A percentile compares a stretch with the other conserved stretches of the same genome.
Conservation (phyloP, 1,139 yeast genomes). For the Kodamaea sp. region DNA sequence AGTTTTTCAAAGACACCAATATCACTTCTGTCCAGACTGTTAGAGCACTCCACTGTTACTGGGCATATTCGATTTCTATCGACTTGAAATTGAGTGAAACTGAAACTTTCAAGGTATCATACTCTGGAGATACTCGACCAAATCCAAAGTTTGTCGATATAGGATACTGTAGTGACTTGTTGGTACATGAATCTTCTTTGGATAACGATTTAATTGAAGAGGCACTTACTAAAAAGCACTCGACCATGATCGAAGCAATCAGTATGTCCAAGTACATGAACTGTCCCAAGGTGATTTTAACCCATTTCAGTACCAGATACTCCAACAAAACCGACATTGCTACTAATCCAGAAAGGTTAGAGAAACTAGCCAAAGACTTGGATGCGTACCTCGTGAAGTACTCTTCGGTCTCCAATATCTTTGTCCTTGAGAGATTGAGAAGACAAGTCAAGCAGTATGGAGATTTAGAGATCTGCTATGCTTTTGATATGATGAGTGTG, state of each 20-base stretch:
- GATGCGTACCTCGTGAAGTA: conserved; percentile 27
- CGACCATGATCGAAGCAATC: conserved; percentile 90
- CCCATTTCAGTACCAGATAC: conserved; percentile 92
- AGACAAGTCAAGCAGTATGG: conserved; percentile 20
- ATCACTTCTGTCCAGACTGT: conserved; percentile 52
- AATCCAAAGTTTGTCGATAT: conserved; percentile 57
- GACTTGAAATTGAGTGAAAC: conserved; percentile 35
- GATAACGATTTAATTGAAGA: conserved; percentile 80
- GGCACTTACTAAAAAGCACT: conserved; percentile 80
- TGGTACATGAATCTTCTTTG: conserved; percentile 91
- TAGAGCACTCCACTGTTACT: conserved; percentile 81
- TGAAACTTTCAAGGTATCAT: conserved; percentile 66
- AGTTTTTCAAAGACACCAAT: conserved; percentile 28
- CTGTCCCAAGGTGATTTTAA: conserved; percentile 69
- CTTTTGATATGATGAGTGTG: conserved; percentile 44
- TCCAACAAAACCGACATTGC: conserved; percentile 61
- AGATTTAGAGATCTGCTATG: conserved; percentile 41
- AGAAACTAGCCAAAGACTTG: conserved; percentile 23
- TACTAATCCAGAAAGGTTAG: conserved; percentile 25
- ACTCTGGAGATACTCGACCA: conserved; percentile 96
- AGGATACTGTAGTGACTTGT: conserved; percentile 70
- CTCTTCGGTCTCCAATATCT: conserved; percentile 28
- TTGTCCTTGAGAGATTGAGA: conserved; percentile 16
- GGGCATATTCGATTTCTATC: conserved; percentile 75
- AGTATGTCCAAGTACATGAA: conserved; percentile 69